Evolutionary conservation across 495 filamentous ascomycete species (phyloP).

Genomic region (Lichenothelia convexa): DNA sequence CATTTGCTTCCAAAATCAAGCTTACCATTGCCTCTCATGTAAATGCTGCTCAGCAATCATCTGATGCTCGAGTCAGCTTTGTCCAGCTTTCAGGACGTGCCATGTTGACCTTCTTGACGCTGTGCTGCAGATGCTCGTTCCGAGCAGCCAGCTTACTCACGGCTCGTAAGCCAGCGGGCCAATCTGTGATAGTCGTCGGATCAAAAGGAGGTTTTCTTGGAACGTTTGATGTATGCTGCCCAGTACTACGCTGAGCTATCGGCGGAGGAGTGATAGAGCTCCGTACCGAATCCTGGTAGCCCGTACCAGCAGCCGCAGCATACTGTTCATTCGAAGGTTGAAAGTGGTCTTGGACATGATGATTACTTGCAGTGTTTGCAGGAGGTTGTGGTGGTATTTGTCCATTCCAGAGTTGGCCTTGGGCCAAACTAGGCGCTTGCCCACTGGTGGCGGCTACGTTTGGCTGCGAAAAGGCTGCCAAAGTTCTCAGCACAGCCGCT

Average conservation of each 20-base stretch:
- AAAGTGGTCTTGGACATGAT: background rate
- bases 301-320: background rate
- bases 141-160: constrained; percentile 38
- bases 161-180: constrained; percentile 41
- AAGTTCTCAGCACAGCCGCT: background rate
- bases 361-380: background rate
- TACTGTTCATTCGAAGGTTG: background rate
- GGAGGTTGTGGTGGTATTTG: background rate
- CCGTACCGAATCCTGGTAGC: background rate
- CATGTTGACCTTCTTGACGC: constrained; percentile 23
- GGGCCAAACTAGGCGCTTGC: no score
- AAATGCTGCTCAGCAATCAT: constrained; percentile 45
- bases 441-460: no score
- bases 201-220: constrained; percentile 16
- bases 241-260: background rate
- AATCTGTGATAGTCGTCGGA: constrained; percentile 45
- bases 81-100: constrained; percentile 8
- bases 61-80: constrained; percentile 11
- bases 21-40: constrained; percentile 47
- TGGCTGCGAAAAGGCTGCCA: no score
- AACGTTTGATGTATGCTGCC: background rate
- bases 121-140: constrained; percentile 26
- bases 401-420: background rate
- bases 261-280: background rate
- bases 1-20: background rate